Conservation (phyloP, 2,329 filamentous ascomycete species). For the Exophiala dermatitidis region DNA sequence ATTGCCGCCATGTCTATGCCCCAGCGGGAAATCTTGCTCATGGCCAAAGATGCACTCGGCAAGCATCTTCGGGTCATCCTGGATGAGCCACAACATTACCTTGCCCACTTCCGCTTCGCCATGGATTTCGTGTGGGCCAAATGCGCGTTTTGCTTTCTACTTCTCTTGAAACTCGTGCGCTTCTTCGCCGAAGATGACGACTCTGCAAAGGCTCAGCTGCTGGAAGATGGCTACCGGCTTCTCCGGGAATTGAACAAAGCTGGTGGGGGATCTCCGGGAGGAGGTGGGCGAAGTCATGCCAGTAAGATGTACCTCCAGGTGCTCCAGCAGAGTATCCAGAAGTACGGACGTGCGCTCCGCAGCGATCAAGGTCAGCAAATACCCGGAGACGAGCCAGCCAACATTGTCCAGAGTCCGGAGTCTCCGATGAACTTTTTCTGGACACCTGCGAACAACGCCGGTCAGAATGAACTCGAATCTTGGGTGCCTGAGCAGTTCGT, state of each 20-base stretch:
- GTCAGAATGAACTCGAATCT: slow-evolving; percentile 35
- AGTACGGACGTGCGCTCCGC: slow-evolving; percentile 44
- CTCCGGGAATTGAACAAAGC: slow-evolving; percentile 38
- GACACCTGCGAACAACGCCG: slow-evolving; percentile 36
- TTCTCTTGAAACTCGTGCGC: slow-evolving; percentile 48
- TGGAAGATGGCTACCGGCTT: slow-evolving; percentile 40
- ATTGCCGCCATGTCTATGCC: slow-evolving; percentile 45
- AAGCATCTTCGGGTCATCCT: slow-evolving; percentile 46
- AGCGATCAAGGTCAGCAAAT: slow-evolving; percentile 19
- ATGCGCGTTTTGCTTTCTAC: slow-evolving; percentile 50
- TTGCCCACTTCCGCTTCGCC: slow-evolving; percentile 47
- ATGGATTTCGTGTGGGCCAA: slow-evolving; percentile 56
- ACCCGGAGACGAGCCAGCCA: neutral
- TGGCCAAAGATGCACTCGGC: slow-evolving; percentile 46
- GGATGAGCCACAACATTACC: slow-evolving; percentile 41
- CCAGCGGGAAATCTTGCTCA: slow-evolving; percentile 44
- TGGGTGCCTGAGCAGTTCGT: slow-evolving; percentile 51
- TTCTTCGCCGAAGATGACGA: slow-evolving; percentile 41
- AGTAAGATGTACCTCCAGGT: slow-evolving; percentile 47
- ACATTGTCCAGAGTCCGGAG: neutral
- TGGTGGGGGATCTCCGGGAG: slow-evolving; percentile 24
- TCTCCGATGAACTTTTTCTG: slow-evolving; percentile 30
- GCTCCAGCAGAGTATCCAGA: slow-evolving; percentile 44
- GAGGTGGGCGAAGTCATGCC: slow-evolving; percentile 34
- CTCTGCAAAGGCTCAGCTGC: slow-evolving; percentile 34